Conservation (phyloP, 2,329 filamentous ascomycete genomes). For the Talaromyces sp. region DNA sequence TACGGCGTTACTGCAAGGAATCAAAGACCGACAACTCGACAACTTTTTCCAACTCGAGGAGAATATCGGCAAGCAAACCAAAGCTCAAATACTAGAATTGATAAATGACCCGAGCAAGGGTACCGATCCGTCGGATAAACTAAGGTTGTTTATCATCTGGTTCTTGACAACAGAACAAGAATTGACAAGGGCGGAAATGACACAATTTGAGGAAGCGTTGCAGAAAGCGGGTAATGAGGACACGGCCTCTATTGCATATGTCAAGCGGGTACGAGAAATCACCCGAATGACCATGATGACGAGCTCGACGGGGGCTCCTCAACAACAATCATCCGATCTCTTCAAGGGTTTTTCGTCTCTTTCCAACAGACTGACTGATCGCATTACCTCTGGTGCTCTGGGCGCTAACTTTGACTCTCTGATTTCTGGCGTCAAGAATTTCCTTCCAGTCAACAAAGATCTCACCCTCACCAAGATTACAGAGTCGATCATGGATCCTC, state of each 20-base stretch:
- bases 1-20: conserved; percentile 72
- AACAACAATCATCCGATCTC: conserved; percentile 64
- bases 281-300: conserved; percentile 98
- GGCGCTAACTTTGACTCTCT: conserved; percentile 87
- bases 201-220: conserved; percentile 80
- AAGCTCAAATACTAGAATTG: conserved; percentile 81
- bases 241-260: conserved; percentile 73
- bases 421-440: conserved; percentile 95
- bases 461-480: conserved; percentile 97
- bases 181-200: conserved; percentile 74
- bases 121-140: conserved; percentile 78
- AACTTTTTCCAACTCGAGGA: conserved; percentile 96
- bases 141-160: conserved; percentile 95
- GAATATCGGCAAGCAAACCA: conserved; percentile 84
- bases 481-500: conserved; percentile 95
- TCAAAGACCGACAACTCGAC: conserved; percentile 92
- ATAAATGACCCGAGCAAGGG: conserved; percentile 80
- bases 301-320: conserved; percentile 67
- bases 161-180: conserved; percentile 91
- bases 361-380: conserved; percentile 85
- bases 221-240: conserved; percentile 68
- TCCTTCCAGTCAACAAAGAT: conserved; percentile 92
- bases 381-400: conserved; percentile 86
- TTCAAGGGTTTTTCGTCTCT: conserved; percentile 93
- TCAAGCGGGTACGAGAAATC: conserved; percentile 86